Percentiles rank a stretch among this genome's conserved stretches.
phyloP scores from a whole-genome alignment of 179 eudicot species.

The Gypsophila paniculata region DNA sequence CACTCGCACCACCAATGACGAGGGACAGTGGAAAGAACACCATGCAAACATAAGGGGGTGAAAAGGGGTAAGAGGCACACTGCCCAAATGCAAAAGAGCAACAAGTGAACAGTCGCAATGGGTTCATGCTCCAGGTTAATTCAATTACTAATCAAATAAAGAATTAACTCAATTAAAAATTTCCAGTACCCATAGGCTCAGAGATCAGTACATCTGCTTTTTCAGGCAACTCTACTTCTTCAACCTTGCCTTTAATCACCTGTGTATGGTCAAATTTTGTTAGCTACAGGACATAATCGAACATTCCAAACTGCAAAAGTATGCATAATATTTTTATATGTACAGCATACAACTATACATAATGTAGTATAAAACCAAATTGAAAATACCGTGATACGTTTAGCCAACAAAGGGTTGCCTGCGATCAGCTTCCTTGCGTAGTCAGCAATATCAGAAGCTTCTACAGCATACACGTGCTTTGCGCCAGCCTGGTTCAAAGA shows the following conservation, averaged over 20 bases:
- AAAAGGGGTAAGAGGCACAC: not conserved
- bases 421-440: constrained; percentile 91
- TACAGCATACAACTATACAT: not conserved
- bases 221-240: constrained; percentile 89
- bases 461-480: constrained; percentile 96
- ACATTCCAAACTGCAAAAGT: not conserved
- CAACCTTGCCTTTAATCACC: constrained; percentile 96
- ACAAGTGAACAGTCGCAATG: not conserved
- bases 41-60: no score
- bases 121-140: no score
- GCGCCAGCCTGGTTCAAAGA: constrained; percentile 76
- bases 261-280: constrained; percentile 24
- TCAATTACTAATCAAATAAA: not conserved
- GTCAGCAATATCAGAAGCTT: constrained; percentile 98
- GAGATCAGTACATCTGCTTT: constrained; percentile 93
- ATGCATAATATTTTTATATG: not conserved
- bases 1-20: no score
- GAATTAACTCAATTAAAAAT: not conserved
- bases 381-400: constrained; percentile 70
- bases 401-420: constrained; percentile 72
- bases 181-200: constrained; percentile 85
- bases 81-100: not conserved
- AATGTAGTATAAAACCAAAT: not conserved
- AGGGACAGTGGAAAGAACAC: no score
- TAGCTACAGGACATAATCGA: constrained; percentile 7